Base-by-base conservation (phyloP, 805 yeast species). In the Kodamaea kaohsiungensis region DNA sequence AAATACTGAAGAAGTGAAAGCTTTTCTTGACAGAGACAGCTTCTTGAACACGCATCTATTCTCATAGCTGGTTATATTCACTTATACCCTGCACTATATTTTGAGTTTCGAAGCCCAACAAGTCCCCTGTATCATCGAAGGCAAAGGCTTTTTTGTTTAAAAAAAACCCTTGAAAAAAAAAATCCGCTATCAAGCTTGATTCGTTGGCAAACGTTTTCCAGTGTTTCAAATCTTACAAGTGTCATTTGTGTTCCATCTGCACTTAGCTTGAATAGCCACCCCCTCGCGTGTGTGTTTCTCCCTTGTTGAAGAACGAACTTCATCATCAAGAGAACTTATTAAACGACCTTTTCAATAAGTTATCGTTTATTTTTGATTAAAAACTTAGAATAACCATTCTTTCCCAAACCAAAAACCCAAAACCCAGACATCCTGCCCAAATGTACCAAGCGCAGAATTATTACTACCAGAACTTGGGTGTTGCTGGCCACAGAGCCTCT, bases 401-500 rank as follows among this genome's bases (percentile, higher is more conserved):
- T 35, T n/a, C 22, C 25, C 25, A 22, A 22, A 22, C 25, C 6
- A 3, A 22, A 22, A 22, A 22, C 25, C 25, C 25, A 3, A 22
- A 22, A 22, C 25, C 25, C 3, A 22, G 25, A 22, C 25, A 22
- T 22, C 25, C 25, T 15, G 27, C 25, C 51, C 49, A 38, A 7
- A 59, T 65, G 63, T 64, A 58, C 56, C 65, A 57, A 43, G 46
- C 55, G n/a, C 59, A 52, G 19, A 52, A 47, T 39, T 57, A 59
- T 49, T 61, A 60, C 58, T 59, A 61, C 53, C 67, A 63, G 33
- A 64, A 61, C 52, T 59, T 72, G 55, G 78, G 77, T 33, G 67
- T 75, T 13, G 66, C 75, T 1, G 77, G 77, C 59, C 77, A 73
- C 61, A 65, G 78, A 40, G 70, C 71, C 22, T 59, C 69, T 42